phyloP scores from a whole-genome alignment of 2,329 filamentous ascomycete species.

The Aspergillus piperis region DNA sequence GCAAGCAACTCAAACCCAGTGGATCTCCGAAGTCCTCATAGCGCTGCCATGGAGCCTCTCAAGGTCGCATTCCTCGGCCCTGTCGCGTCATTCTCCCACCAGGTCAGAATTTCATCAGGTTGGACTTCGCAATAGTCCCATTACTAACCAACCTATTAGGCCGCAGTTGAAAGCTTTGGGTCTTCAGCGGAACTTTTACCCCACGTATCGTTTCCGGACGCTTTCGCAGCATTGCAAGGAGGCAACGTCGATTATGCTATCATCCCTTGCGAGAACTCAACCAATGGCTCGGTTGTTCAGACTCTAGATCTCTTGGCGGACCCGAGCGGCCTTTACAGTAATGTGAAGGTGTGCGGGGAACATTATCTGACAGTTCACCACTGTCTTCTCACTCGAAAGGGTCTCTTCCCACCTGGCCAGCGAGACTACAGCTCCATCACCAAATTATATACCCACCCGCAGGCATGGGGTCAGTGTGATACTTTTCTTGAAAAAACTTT shows the following conservation, averaged over 20 bases:
- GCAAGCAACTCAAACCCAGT: not conserved
- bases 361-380: conserved; percentile 86
- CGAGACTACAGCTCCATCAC: conserved; percentile 60
- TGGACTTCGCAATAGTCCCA: conserved; percentile 11
- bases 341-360: conserved; percentile 78
- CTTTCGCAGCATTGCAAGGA: conserved; percentile 76
- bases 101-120: conserved; percentile 50
- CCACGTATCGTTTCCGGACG: conserved; percentile 55
- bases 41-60: conserved; percentile 25
- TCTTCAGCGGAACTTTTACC: conserved; percentile 35
- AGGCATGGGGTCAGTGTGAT: conserved; percentile 91
- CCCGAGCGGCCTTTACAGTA: conserved; percentile 61
- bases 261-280: conserved; percentile 93
- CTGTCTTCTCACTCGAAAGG: conserved; percentile 66
- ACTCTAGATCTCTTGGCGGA: conserved; percentile 89
- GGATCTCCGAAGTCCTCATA: not conserved
- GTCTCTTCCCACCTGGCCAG: conserved; percentile 23
- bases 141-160: conserved; percentile 43
- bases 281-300: conserved; percentile 87
- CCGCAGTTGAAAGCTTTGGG: conserved; percentile 56
- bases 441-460: conserved; percentile 87
- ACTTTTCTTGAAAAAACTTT: conserved; percentile 70
- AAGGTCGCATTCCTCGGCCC: conserved; percentile 63
- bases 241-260: conserved; percentile 69
- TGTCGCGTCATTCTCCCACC: conserved; percentile 67